Evolutionary conservation across 2,329 filamentous ascomycete genomes (phyloP).

Genomic region (Chaetomium sp.): DNA sequence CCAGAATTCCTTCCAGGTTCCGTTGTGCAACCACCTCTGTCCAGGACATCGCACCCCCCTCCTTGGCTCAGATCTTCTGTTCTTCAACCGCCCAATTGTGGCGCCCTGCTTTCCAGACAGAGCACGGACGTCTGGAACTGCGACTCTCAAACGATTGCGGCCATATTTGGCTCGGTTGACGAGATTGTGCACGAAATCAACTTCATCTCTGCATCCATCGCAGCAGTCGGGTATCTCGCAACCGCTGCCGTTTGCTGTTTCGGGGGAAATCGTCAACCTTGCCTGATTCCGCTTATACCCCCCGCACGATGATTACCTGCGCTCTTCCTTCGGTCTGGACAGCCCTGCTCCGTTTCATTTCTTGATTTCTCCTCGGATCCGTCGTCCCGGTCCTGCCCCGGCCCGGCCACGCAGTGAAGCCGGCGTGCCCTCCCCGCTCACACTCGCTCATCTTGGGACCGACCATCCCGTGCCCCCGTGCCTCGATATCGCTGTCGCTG

Average conservation of each 20-base stretch:
- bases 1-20: constrained; percentile 25
- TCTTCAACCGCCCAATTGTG: constrained; percentile 32
- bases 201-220: neutral
- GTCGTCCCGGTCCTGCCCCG: constrained; percentile 15
- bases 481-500: constrained; percentile 18
- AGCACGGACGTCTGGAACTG: constrained; percentile 28
- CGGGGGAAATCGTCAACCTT: constrained; percentile 12
- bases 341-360: constrained; percentile 57
- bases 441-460: constrained; percentile 34
- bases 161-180: constrained; percentile 19
- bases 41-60: constrained; percentile 29
- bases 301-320: constrained; percentile 57
- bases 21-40: constrained; percentile 33
- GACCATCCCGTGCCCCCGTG: constrained; percentile 19
- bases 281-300: constrained; percentile 24
- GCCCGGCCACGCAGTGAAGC: constrained; percentile 19
- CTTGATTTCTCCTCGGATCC: constrained; percentile 46
- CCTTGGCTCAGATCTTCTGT: constrained; percentile 21
- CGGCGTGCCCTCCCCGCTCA: constrained; percentile 22
- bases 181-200: constrained; percentile 21
- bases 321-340: constrained; percentile 53
- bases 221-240: constrained; percentile 6
- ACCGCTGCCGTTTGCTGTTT: constrained; percentile 1
- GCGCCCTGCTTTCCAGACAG: constrained; percentile 22
- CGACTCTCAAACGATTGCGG: constrained; percentile 19